Percentiles rank a stretch among this genome's conserved stretches.
These are phyloP conservation scores for Wickerhamiella alocasiicola DNA, from an alignment of 805 yeast species.

Conservation along the genomic window DNA sequence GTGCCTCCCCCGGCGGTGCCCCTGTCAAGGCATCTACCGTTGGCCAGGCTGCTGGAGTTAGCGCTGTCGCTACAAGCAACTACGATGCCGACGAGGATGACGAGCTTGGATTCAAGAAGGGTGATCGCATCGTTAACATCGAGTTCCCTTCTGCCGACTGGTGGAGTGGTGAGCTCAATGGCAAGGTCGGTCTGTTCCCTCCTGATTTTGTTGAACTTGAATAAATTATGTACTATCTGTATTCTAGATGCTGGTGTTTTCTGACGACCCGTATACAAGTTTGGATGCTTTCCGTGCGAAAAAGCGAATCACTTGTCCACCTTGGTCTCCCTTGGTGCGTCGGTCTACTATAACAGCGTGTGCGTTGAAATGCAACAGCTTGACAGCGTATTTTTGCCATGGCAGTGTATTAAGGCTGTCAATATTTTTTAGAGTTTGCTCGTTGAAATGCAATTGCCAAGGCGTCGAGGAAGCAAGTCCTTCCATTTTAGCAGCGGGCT, in stretches of 20 bases:
- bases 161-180: constrained; percentile 86
- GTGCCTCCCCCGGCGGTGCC: constrained; percentile 12
- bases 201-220: constrained; percentile 57
- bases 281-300: too few relatives aligned
- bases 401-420: constrained; percentile 46
- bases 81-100: constrained; percentile 90
- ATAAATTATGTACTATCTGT: neutral
- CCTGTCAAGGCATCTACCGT: constrained; percentile 11
- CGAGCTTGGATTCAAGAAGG: constrained; percentile 75
- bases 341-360: constrained; percentile 83
- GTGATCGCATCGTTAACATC: constrained; percentile 67
- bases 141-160: constrained; percentile 90
- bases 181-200: constrained; percentile 80
- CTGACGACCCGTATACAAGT: too few relatives aligned
- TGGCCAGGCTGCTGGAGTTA: constrained; percentile 24
- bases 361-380: constrained; percentile 60
- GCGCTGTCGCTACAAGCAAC: constrained; percentile 59
- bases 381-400: constrained; percentile 71
- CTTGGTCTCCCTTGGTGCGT: constrained; percentile 22
- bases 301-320: constrained; percentile 20
- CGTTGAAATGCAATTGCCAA: constrained; percentile 24
- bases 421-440: constrained; percentile 32
- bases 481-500: neutral
- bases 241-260: neutral
- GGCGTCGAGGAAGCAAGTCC: constrained; percentile 17